A percentile compares a stretch with the other conserved stretches of the same genome.
Conservation (phyloP, 2,329 filamentous ascomycete genomes). For the Escovopsis sp. region DNA sequence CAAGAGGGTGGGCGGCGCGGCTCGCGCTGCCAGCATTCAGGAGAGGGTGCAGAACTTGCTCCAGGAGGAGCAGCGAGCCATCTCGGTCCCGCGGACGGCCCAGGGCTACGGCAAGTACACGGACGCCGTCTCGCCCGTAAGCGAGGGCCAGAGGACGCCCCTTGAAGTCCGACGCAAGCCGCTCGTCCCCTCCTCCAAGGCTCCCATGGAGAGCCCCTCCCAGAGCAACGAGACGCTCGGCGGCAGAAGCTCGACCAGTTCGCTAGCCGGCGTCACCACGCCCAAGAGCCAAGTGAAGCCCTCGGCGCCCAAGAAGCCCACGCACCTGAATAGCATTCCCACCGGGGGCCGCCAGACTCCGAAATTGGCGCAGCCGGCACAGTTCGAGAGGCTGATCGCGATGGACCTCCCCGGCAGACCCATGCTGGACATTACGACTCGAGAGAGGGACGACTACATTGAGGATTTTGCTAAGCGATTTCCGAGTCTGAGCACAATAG, state of each 20-base stretch:
- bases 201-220: slow-evolving; percentile 13
- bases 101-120: slow-evolving; percentile 86
- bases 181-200: slow-evolving; percentile 19
- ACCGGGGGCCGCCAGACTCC: slow-evolving; percentile 29
- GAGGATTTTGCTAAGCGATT: slow-evolving; percentile 69
- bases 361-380: slow-evolving; percentile 20
- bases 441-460: slow-evolving; percentile 51
- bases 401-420: slow-evolving; percentile 34
- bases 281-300: slow-evolving; percentile 27
- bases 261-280: slow-evolving; percentile 9
- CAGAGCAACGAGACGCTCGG: slow-evolving; percentile 7
- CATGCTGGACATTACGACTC: slow-evolving; percentile 37
- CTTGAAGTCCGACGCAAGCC: slow-evolving; percentile 40
- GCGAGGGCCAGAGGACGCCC: slow-evolving; percentile 22
- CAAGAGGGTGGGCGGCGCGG: slow-evolving; percentile 42
- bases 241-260: slow-evolving; percentile 9
- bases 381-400: slow-evolving; percentile 27
- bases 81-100: slow-evolving; percentile 52
- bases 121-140: slow-evolving; percentile 30
- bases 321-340: slow-evolving; percentile 42
- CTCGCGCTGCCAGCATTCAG: slow-evolving; percentile 72
- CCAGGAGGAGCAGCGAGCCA: slow-evolving; percentile 54
- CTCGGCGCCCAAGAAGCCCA: slow-evolving; percentile 45
- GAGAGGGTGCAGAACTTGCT: slow-evolving; percentile 78
- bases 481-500: slow-evolving; percentile 69